Conservation (phyloP, 257 asterid species). For the Lantana camara region DNA sequence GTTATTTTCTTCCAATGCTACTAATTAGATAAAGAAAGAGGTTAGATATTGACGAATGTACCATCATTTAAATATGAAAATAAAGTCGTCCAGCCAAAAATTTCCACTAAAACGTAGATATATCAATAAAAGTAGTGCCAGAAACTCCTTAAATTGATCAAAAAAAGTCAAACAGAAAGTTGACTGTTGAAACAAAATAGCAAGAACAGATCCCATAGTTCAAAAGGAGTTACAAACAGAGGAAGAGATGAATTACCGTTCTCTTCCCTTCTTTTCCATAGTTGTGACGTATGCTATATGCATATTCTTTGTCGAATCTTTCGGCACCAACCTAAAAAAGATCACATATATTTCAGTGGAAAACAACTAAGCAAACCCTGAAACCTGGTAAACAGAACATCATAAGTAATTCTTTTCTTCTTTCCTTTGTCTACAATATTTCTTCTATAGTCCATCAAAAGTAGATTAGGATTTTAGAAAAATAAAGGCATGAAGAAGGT, state of each 20-base stretch:
- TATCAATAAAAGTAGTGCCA: constrained; percentile 5
- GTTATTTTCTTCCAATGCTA: constrained; percentile 5
- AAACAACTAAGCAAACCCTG: constrained; percentile 11
- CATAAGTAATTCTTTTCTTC: background rate
- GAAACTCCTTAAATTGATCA: background rate
- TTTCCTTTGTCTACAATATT: background rate
- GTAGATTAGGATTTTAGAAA: background rate
- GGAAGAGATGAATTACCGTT: constrained; percentile 56
- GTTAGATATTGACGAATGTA: background rate
- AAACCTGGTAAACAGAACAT: constrained; percentile 17
- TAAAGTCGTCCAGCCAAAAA: background rate
- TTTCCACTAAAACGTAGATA: background rate
- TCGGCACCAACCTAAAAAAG: constrained; percentile 83
- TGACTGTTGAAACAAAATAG: constrained; percentile 15
- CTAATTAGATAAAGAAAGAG: constrained; percentile 12
- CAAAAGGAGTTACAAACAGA: constrained; percentile 17
- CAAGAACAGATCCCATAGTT: constrained; percentile 12
- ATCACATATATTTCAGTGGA: constrained; percentile 19
- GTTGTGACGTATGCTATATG: constrained; percentile 85
- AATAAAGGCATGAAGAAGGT: constrained; percentile 15
- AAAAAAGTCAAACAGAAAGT: background rate
- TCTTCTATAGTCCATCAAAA: background rate
- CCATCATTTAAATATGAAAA: background rate
- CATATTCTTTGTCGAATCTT: constrained; percentile 94
- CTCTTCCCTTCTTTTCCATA: constrained; percentile 99